These are phyloP conservation scores for Paracamarosporium sp. DNA, from an alignment of 2,329 filamentous ascomycete genomes.

Conservation along the genomic window DNA sequence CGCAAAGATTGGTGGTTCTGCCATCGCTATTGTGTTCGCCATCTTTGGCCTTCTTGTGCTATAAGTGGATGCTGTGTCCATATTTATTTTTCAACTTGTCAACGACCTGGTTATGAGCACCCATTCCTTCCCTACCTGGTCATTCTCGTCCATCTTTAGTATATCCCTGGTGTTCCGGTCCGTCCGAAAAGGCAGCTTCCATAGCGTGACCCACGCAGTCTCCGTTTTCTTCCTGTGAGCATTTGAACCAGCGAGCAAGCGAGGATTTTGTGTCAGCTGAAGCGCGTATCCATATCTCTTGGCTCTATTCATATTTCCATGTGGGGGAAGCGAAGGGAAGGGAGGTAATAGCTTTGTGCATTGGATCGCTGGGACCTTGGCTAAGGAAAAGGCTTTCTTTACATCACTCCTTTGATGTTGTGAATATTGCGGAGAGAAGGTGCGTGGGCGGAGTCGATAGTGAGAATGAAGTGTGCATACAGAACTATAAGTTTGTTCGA, in stretches of 20 bases:
- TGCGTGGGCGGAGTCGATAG: neutral
- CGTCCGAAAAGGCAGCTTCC: neutral
- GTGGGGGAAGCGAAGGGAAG: neutral
- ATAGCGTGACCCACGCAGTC: neutral
- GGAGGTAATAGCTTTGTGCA: neutral
- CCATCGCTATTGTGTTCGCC: slow-evolving; percentile 42
- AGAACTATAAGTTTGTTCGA: neutral
- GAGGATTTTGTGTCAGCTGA: neutral
- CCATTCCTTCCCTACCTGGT: neutral
- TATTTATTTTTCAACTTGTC: slow-evolving; percentile 4
- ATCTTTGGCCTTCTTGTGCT: slow-evolving; percentile 39
- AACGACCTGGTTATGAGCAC: slow-evolving; percentile 13
- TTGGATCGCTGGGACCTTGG: neutral
- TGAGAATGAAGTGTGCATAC: slow-evolving; percentile 6
- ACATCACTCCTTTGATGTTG: neutral
- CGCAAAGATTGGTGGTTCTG: slow-evolving; percentile 37
- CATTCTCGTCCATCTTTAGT: slow-evolving; percentile 12
- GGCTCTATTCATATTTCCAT: neutral
- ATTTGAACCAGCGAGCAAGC: neutral
- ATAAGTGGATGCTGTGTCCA: slow-evolving; percentile 16
- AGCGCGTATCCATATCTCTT: neutral
- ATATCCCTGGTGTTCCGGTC: slow-evolving; percentile 4
- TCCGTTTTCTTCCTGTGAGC: neutral
- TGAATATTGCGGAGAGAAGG: neutral
- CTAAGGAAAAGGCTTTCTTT: neutral